phyloP scores from a whole-genome alignment of 2,329 filamentous ascomycete species.

The Cytospora piceae region DNA sequence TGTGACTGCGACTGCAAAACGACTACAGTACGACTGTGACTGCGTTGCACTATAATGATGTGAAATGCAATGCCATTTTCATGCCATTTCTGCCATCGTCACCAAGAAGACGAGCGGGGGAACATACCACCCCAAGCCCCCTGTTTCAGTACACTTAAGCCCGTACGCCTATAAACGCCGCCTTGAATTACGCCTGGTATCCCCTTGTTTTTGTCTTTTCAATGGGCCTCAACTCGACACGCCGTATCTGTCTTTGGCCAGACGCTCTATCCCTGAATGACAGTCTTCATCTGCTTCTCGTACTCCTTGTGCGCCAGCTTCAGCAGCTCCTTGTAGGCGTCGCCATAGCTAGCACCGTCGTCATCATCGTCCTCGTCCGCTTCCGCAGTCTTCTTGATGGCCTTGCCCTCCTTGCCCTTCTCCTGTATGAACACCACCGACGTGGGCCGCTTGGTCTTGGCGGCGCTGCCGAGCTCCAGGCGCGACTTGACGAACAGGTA shows the following conservation, averaged over 20 bases:
- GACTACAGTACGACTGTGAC: not conserved
- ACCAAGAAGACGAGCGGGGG: conserved; percentile 6
- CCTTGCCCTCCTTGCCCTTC: conserved; percentile 52
- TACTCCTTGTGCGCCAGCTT: conserved; percentile 70
- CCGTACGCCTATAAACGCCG: conserved; percentile 30
- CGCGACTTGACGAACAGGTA: conserved; percentile 94
- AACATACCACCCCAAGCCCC: conserved; percentile 12
- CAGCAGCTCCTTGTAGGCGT: conserved; percentile 66
- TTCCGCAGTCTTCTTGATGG: conserved; percentile 49
- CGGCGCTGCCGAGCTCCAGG: conserved; percentile 90
- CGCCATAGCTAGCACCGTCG: conserved; percentile 63
- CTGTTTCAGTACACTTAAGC: conserved; percentile 20
- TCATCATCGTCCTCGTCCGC: conserved; percentile 51
- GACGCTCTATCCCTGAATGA: conserved; percentile 24
- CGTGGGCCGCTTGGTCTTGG: conserved; percentile 93
- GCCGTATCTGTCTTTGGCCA: not conserved
- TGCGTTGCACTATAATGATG: not conserved
- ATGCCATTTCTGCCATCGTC: not conserved
- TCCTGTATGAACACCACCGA: conserved; percentile 90
- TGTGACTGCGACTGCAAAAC: not conserved
- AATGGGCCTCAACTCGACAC: conserved; percentile 6
- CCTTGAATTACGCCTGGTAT: conserved; percentile 19
- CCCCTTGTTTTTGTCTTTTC: conserved; percentile 3
- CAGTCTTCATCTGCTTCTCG: conserved; percentile 53
- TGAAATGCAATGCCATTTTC: conserved; percentile 1